Base-by-base conservation (phyloP, 495 filamentous ascomycete genomes). In the Achaetomiella virescens region DNA sequence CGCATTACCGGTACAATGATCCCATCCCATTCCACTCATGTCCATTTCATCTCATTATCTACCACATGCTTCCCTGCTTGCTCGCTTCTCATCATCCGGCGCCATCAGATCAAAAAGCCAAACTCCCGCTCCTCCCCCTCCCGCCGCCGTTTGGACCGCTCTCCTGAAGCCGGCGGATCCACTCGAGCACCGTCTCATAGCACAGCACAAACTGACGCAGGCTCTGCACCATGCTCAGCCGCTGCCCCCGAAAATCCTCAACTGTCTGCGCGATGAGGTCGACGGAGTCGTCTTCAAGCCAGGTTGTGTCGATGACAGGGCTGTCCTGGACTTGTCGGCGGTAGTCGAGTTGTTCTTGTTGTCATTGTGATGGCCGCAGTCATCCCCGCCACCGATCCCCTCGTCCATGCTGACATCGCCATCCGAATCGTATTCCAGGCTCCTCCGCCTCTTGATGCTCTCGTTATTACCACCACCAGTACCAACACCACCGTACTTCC, bases 221-320 rank as follows among this genome's bases (percentile, higher is more conserved):
- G 61, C 87, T 96, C 72, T 98, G 93, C 51, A 98, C 92, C 93
- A 97, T 97, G 72, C 90, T 96, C 7, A 96, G 71, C 54, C 93
- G 75, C 71, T 98, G 95, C 8, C 76, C 77, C 31, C 93, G 78
- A 65, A 98, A 95, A 64, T 97, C 90, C 59, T 89, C 84, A 5
- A 98, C 92, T 0, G 90, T 91, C 65, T 83, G 84, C 52, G 85
- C 83, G 43, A 98, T 80, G 54, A 97, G 70, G 69, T 98, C 95
- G 2, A 86, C 56, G 33, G 78, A 75, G 29, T 86, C 78, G 56
- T 83, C 71, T 1, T 69, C 64, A 48, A 77, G 51, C 74, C 73
- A 76, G 48, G 57, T 63, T 15, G 66, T 65, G 52, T 78, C 70
- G n/a, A 70, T 57, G 36, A 38, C n/a, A 2, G 15, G 12, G 27